Percentiles rank a stretch among this genome's conserved stretches.
These are phyloP conservation scores for Kokia cookei DNA, from an alignment of 441 rosid genomes.

Conservation along the genomic window DNA sequence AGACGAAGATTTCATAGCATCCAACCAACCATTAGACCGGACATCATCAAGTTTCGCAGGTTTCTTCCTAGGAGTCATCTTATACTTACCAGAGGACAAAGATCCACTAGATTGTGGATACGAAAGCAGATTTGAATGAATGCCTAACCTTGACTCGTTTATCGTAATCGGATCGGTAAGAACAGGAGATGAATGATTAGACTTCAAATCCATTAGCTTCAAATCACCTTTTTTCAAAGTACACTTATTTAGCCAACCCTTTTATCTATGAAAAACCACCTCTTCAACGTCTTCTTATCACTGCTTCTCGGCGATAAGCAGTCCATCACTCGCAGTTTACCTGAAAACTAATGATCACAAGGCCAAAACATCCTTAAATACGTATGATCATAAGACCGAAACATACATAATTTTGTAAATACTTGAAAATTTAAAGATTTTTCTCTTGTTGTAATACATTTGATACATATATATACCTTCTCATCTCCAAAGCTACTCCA, in stretches of 20 bases:
- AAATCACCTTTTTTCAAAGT: not conserved
- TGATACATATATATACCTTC: no score
- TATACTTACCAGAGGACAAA: slow-evolving; percentile 41
- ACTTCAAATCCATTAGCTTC: slow-evolving; percentile 55
- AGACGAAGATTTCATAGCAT: slow-evolving; percentile 95
- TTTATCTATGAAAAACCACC: slow-evolving; percentile 91
- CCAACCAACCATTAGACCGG: slow-evolving; percentile 80
- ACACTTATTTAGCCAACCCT: slow-evolving; percentile 49
- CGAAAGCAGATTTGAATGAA: slow-evolving; percentile 40
- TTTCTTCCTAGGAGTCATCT: slow-evolving; percentile 50
- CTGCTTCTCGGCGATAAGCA: slow-evolving; percentile 44
- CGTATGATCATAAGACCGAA: no score
- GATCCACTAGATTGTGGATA: slow-evolving; percentile 43
- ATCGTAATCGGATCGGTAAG: slow-evolving; percentile 49
- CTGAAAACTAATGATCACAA: slow-evolving; percentile 28
- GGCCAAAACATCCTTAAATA: not conserved
- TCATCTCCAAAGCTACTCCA: no score
- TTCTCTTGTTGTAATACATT: no score
- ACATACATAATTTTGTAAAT: no score
- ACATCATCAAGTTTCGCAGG: slow-evolving; percentile 76
- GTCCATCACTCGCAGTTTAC: slow-evolving; percentile 69
- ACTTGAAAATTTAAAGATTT: no score
- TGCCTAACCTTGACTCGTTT: slow-evolving; percentile 53
- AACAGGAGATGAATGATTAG: slow-evolving; percentile 61
- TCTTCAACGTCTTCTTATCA: slow-evolving; percentile 80